Conservation (phyloP, 371 early-diverging fungal genomes). For the Nematocida parisii region DNA sequence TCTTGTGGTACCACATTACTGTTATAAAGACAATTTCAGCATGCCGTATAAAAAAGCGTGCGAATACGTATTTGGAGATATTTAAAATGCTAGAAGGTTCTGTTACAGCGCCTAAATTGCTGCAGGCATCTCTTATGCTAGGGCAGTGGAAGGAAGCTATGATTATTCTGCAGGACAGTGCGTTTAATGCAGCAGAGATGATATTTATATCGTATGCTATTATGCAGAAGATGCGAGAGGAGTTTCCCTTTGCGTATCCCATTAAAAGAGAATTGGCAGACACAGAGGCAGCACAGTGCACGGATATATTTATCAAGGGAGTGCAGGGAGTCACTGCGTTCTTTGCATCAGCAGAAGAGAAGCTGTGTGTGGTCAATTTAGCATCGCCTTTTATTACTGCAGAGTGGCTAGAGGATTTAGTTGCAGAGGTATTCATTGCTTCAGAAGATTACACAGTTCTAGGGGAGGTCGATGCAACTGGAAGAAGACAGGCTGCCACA, state of each 20-base stretch:
- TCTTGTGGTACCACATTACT: conserved; percentile 52
- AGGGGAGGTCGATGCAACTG: conserved; percentile 24
- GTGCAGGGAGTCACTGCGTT: conserved; percentile 23
- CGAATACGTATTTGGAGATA: background rate
- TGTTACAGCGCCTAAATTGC: conserved; percentile 5
- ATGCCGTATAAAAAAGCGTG: background rate
- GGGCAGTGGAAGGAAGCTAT: conserved; percentile 43
- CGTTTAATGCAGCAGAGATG: conserved; percentile 29
- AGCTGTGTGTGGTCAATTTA: conserved; percentile 21
- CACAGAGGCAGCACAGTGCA: background rate
- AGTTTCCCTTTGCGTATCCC: conserved; percentile 20
- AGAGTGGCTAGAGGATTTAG: conserved; percentile 54
- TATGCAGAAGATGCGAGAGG: conserved; percentile 2
- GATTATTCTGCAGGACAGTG: conserved; percentile 30
- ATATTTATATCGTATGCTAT: conserved; percentile 36
- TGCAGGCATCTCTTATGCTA: conserved; percentile 32
- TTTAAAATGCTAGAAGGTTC: conserved; percentile 16
- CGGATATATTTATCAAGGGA: conserved; percentile 7
- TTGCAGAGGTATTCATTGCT: conserved; percentile 53
- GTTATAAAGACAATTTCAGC: background rate
- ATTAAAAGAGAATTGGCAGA: conserved; percentile 3
- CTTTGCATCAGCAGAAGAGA: conserved; percentile 29
- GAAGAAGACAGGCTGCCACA: conserved; percentile 4
- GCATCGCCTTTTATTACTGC: conserved; percentile 27
- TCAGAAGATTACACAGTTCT: conserved; percentile 47